Evolutionary conservation across 345 rosid genomes (phyloP), one percentile per base, ranked within the genome.

Genomic region (Euphorbia lathyris): DNA sequence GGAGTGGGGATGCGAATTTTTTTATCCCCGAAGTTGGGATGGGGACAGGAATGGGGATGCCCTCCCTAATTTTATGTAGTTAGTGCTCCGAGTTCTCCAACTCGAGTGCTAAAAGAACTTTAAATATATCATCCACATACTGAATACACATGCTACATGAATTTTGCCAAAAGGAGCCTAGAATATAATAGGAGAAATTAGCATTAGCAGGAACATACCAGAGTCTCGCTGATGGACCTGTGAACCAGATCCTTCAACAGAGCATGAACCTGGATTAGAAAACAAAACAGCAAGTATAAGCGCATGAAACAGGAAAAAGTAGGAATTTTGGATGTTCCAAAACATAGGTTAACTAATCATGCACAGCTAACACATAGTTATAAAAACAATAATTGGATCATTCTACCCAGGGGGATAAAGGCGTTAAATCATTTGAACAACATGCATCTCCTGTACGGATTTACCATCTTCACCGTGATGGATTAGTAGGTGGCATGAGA

Each of bases 181-280:
- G 38, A 23, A 63, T 4, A 51, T 7, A 25, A 27, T 1, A 26
- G 56, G 59, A 55, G 27, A 47, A 72, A 66, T 27, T 63, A 67
- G 81, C 26, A 63, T 65, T 38, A 26, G 53, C 26, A 72, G 73
- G 66, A 74, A 84, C 93, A 30, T 85, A 95, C 99, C 43, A 68
- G 80, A 66, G 98, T 96, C 82, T 92, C 97, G 64, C 77, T 85
- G 72, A 90, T 85, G 66, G 99, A 86, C 88, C 87, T 96, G 91
- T 96, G 98, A 74, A 96, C 90, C 71, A 96, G 80, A 58, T 96
- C 99, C 89, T 92, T 96, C 83, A 96, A 83, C 68, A 96, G 66
- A 36, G 85, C 84, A 82, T 96, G 99, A 80, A 96, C 91, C 99
- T 95, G 81, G 26, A 73, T 12, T 60, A 52, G 38, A 59, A 6